These are phyloP conservation scores for Vicia faba DNA, from an alignment of 306 rosid species.

Conservation along the genomic window DNA sequence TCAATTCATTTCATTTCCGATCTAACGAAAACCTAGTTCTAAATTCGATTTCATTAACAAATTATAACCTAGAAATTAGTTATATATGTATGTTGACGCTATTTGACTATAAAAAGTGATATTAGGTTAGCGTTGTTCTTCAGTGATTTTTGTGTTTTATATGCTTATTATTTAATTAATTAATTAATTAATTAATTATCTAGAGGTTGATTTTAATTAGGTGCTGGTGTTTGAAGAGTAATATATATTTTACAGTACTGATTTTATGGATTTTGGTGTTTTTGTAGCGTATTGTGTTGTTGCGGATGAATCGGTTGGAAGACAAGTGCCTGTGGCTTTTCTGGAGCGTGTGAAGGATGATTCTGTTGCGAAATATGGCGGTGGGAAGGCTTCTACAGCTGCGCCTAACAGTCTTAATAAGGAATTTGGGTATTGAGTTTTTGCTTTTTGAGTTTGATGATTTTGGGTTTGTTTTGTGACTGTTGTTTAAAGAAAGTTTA, in stretches of 20 bases:
- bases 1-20: not conserved
- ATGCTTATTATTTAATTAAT: not conserved
- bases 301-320: constrained; percentile 85
- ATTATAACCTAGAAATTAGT: constrained; percentile 15
- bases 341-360: constrained; percentile 95
- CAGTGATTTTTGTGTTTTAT: not conserved
- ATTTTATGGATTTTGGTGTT: not conserved
- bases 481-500: constrained; percentile 8
- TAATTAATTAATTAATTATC: not conserved
- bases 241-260: not conserved
- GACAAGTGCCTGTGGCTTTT: constrained; percentile 91
- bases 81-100: not conserved
- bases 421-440: constrained; percentile 77
- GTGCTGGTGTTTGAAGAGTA: not conserved
- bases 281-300: constrained; percentile 91
- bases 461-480: constrained; percentile 15
- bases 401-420: constrained; percentile 80
- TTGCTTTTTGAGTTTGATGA: constrained; percentile 2
- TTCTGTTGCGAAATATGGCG: constrained; percentile 68
- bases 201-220: constrained; percentile 11
- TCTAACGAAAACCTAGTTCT: not conserved
- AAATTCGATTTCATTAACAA: not conserved
- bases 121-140: constrained; percentile 11
- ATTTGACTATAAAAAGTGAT: not conserved
- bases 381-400: constrained; percentile 87